Conservation (phyloP, 805 yeast genomes). For the Candida chauliodis region DNA sequence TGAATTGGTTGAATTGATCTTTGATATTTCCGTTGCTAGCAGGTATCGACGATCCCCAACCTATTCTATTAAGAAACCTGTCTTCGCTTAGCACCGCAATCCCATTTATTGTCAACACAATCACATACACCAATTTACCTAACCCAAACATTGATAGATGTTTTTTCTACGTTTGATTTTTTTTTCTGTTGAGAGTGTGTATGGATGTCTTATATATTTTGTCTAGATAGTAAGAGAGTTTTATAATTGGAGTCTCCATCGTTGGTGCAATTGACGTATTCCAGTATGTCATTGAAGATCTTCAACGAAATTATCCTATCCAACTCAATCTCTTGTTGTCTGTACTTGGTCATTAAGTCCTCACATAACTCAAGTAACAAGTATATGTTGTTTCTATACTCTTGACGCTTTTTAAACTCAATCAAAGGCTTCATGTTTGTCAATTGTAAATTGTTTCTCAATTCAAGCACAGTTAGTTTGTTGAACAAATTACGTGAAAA, state of each 20-base stretch:
- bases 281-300: constrained; percentile 59
- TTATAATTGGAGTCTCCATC: constrained; percentile 27
- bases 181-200: neutral
- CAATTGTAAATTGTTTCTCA: constrained; percentile 57
- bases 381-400: constrained; percentile 36
- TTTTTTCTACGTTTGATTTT: neutral
- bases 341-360: constrained; percentile 53
- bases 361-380: constrained; percentile 81
- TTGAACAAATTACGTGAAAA: constrained; percentile 34
- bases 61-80: constrained; percentile 64
- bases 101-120: constrained; percentile 63
- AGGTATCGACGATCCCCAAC: constrained; percentile 23
- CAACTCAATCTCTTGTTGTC: constrained; percentile 55
- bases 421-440: constrained; percentile 62
- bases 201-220: neutral
- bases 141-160: constrained; percentile 51
- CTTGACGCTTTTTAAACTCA: constrained; percentile 58
- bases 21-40: constrained; percentile 14
- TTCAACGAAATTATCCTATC: constrained; percentile 54
- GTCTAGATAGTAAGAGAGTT: constrained; percentile 2
- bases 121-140: constrained; percentile 55
- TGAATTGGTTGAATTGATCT: constrained; percentile 15
- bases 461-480: constrained; percentile 68
- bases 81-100: constrained; percentile 80
- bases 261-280: constrained; percentile 54